phyloP scores from a whole-genome alignment of 1,284 basidiomycete genomes.

The Ustilago trichophora region DNA sequence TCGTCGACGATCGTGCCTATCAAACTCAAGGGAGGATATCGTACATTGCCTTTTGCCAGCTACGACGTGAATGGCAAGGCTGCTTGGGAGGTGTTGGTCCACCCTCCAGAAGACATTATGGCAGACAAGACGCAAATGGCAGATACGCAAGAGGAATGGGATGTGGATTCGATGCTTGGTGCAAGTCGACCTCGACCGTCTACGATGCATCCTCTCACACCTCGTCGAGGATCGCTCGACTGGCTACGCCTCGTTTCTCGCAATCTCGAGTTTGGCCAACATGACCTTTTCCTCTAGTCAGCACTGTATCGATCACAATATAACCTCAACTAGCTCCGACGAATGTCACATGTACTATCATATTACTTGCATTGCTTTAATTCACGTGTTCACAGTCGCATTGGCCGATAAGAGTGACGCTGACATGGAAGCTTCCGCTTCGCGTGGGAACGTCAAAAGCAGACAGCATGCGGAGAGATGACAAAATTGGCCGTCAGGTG shows the following conservation, averaged over 20 bases:
- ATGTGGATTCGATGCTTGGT: slow-evolving; percentile 35
- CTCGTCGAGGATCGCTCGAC: slow-evolving; percentile 26
- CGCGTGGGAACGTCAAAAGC: no score
- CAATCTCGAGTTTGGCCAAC: slow-evolving; percentile 29
- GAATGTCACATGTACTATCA: no score
- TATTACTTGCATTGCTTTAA: no score
- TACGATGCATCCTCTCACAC: slow-evolving; percentile 22
- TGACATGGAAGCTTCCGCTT: no score
- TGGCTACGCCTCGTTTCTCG: slow-evolving; percentile 32
- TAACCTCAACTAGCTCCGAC: no score
- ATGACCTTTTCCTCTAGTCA: slow-evolving; percentile 25
- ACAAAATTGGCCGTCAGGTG: no score
- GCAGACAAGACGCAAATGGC: slow-evolving; percentile 3
- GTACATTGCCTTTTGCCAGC: slow-evolving; percentile 21
- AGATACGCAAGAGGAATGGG: slow-evolving; percentile 35
- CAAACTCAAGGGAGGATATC: slow-evolving; percentile 32
- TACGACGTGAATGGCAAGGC: slow-evolving; percentile 15
- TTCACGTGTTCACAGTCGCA: no score
- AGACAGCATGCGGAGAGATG: no score
- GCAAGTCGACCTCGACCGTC: slow-evolving; percentile 19
- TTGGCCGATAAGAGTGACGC: no score
- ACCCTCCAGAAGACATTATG: slow-evolving; percentile 20
- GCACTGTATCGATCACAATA: no score
- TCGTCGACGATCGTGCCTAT: slow-evolving; percentile 21
- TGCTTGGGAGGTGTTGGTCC: slow-evolving; percentile 31